phyloP scores from a whole-genome alignment of 805 yeast genomes.

The Myxozyma vanderwaltii region DNA sequence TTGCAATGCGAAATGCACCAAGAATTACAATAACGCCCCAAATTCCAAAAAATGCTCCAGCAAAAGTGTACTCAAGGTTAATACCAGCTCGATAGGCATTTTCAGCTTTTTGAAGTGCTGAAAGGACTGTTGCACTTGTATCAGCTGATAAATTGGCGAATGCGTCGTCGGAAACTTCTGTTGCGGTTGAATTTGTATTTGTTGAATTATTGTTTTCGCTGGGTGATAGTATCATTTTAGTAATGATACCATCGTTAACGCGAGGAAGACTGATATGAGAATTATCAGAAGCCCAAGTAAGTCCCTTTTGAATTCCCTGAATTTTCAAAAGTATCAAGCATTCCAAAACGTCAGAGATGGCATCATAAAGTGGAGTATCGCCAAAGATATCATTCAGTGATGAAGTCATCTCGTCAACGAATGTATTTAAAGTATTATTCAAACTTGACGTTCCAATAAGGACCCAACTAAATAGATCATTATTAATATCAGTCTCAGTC shows the following conservation, averaged over 20 bases:
- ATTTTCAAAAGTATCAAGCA: constrained; percentile 81
- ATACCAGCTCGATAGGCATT: constrained; percentile 15
- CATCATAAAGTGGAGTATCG: constrained; percentile 60
- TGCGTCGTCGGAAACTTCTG: constrained; percentile 1
- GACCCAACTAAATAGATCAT: constrained; percentile 67
- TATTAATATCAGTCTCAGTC: constrained; percentile 59
- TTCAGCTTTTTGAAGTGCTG: constrained; percentile 20
- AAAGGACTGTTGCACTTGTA: constrained; percentile 6
- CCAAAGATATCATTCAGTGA: constrained; percentile 64
- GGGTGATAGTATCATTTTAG: not conserved
- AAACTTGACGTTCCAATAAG: constrained; percentile 57
- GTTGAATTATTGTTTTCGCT: constrained; percentile 1
- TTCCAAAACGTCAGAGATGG: constrained; percentile 59
- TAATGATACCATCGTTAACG: constrained; percentile 42
- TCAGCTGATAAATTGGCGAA: constrained; percentile 5
- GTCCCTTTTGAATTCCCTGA: constrained; percentile 63
- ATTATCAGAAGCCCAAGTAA: constrained; percentile 74
- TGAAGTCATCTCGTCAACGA: constrained; percentile 60
- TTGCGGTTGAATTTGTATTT: not conserved
- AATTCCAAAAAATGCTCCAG: constrained; percentile 15
- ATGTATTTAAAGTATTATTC: constrained; percentile 60
- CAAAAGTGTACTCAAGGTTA: constrained; percentile 19
- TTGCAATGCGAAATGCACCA: not conserved
- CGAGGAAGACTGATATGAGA: constrained; percentile 62
- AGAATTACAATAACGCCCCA: constrained; percentile 19